These are phyloP conservation scores for Apiotrichum gracile DNA, from an alignment of 1,284 basidiomycete genomes.

Conservation along the genomic window DNA sequence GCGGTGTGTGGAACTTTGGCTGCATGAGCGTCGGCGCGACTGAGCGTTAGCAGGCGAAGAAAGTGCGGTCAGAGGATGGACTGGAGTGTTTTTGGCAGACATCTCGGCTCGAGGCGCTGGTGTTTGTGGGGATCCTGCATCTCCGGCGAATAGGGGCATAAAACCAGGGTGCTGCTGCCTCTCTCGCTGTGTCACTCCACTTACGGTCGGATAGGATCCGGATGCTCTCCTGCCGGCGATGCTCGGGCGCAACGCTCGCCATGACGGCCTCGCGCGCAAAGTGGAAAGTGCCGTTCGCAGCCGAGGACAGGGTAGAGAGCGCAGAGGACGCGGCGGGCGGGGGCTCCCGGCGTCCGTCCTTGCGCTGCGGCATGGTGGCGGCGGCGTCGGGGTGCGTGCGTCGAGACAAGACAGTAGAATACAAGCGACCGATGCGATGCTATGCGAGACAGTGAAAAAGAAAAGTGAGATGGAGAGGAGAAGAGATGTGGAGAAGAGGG, in stretches of 20 bases:
- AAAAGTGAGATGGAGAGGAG: not conserved
- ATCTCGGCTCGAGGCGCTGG: no score
- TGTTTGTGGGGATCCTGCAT: no score
- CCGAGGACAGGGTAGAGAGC: slow-evolving; percentile 23
- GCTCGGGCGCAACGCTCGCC: slow-evolving; percentile 38
- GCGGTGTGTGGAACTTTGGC: slow-evolving; percentile 43
- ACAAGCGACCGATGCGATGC: not conserved
- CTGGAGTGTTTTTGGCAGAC: no score
- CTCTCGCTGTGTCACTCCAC: no score
- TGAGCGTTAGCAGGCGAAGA: slow-evolving; percentile 35
- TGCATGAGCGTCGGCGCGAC: slow-evolving; percentile 89
- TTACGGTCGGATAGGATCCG: slow-evolving; percentile 45
- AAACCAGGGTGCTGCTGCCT: no score
- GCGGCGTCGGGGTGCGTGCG: not conserved
- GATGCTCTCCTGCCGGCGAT: slow-evolving; percentile 40
- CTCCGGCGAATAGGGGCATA: no score
- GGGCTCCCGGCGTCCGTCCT: not conserved
- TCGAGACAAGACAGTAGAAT: no score
- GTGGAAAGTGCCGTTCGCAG: slow-evolving; percentile 30
- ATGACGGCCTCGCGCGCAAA: slow-evolving; percentile 45
- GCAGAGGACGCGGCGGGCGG: not conserved
- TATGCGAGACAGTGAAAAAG: not conserved
- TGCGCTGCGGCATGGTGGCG: not conserved
- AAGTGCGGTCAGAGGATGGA: not conserved
- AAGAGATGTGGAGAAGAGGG: not conserved